Conservation (phyloP, 805 yeast species). For the Lipomyces yamanashiensis region DNA sequence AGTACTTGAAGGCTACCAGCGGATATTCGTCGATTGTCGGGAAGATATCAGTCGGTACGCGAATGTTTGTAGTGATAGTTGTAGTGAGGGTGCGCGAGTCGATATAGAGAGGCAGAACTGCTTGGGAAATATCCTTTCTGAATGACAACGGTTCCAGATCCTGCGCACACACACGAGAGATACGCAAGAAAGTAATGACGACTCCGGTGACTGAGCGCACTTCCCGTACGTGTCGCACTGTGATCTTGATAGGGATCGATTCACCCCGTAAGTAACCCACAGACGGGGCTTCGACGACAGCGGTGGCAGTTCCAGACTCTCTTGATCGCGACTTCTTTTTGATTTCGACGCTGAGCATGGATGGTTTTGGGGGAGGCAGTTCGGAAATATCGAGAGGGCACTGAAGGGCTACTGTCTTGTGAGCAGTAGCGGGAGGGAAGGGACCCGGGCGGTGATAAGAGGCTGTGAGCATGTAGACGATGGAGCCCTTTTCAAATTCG, state of each 20-base stretch:
- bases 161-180: slow-evolving; percentile 69
- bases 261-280: slow-evolving; percentile 84
- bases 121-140: slow-evolving; percentile 82
- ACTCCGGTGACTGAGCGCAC: slow-evolving; percentile 73
- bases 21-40: slow-evolving; percentile 79
- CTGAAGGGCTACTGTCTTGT: slow-evolving; percentile 61
- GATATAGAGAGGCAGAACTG: slow-evolving; percentile 74
- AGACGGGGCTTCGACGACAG: slow-evolving; percentile 55
- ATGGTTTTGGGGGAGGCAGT: slow-evolving; percentile 69
- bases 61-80: slow-evolving; percentile 63
- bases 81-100: slow-evolving; percentile 66
- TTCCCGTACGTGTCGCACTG: slow-evolving; percentile 70
- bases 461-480: slow-evolving; percentile 65
- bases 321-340: slow-evolving; percentile 44
- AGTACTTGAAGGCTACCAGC: slow-evolving; percentile 79
- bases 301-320: slow-evolving; percentile 48
- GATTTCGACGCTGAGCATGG: slow-evolving; percentile 64
- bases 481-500: slow-evolving; percentile 85
- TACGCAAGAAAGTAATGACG: slow-evolving; percentile 76
- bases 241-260: slow-evolving; percentile 69
- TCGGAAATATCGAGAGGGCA: slow-evolving; percentile 76
- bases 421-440: slow-evolving; percentile 48
- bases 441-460: slow-evolving; percentile 40
- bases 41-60: slow-evolving; percentile 83
- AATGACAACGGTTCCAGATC: slow-evolving; percentile 64